Percentiles rank a stretch among this genome's conserved stretches.
Evolutionary conservation across 805 yeast genomes (phyloP).

Genomic region (Brettanomyces custersianus): DNA sequence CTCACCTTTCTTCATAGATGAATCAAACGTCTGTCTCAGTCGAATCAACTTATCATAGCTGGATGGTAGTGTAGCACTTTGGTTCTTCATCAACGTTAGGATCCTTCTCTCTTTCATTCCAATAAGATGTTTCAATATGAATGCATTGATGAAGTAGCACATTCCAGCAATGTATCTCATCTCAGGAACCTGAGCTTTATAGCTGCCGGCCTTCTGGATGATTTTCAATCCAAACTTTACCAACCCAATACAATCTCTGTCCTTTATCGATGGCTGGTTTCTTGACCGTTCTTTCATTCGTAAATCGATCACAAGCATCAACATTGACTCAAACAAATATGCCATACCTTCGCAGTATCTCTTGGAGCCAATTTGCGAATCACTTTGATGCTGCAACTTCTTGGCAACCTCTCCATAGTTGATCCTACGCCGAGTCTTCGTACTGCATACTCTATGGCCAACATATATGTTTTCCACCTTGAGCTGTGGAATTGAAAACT

Average conservation of each 20-base stretch:
- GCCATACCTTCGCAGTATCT: constrained; percentile 12
- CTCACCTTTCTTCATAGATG: constrained; percentile 13
- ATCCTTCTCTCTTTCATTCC: constrained; percentile 1
- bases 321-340: constrained; percentile 17
- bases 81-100: neutral
- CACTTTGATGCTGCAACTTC: constrained; percentile 12
- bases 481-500: constrained; percentile 11
- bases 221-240: constrained; percentile 11
- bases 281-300: constrained; percentile 11
- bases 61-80: too few relatives aligned
- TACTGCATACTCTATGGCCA: neutral
- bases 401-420: constrained; percentile 6
- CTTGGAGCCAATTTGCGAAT: constrained; percentile 8
- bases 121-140: constrained; percentile 1
- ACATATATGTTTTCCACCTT: constrained; percentile 9
- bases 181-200: neutral
- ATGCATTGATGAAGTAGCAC: constrained; percentile 2
- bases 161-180: neutral
- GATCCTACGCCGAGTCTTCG: neutral
- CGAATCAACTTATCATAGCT: constrained; percentile 7
- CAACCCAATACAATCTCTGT: constrained; percentile 13
- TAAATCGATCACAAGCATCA: constrained; percentile 19
- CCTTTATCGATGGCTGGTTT: constrained; percentile 4
- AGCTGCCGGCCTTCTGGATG: constrained; percentile 10
- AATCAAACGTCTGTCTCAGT: constrained; percentile 7